Conservation (phyloP, 495 filamentous ascomycete species). For the Neurospora africana region DNA sequence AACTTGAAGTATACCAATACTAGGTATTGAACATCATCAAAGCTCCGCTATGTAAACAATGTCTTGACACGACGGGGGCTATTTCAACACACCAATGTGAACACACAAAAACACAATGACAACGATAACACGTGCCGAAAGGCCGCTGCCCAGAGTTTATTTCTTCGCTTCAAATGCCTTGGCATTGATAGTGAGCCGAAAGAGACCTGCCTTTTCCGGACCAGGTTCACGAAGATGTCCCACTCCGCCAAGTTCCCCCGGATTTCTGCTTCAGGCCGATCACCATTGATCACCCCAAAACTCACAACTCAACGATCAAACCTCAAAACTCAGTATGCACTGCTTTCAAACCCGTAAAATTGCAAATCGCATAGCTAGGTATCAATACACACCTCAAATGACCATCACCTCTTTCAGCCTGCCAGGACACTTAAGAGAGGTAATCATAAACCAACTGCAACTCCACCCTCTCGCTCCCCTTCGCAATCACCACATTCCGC, state of each 20-base stretch:
- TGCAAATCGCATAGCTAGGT: not conserved
- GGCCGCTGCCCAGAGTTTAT: not conserved
- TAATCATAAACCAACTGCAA: slow-evolving; percentile 70
- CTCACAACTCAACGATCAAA: not conserved
- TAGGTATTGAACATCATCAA: not conserved
- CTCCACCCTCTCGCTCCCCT: slow-evolving; percentile 49
- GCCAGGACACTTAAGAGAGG: slow-evolving; percentile 8
- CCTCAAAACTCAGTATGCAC: not conserved
- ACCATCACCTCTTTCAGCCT: no score
- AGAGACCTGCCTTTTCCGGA: not conserved
- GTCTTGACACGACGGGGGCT: not conserved
- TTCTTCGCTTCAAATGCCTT: not conserved
- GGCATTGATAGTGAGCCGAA: not conserved
- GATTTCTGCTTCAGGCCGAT: not conserved
- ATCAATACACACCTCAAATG: not conserved
- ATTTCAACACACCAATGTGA: not conserved
- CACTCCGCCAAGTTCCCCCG: not conserved
- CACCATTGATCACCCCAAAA: not conserved
- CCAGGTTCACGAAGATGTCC: not conserved
- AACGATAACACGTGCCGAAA: not conserved
- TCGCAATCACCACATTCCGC: slow-evolving; percentile 53
- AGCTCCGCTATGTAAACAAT: not conserved
- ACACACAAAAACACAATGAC: not conserved
- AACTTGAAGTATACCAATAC: not conserved
- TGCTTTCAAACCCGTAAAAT: not conserved